These are phyloP conservation scores for Fomitopsis pinicola DNA, from an alignment of 1,284 basidiomycete species.

Conservation along the genomic window DNA sequence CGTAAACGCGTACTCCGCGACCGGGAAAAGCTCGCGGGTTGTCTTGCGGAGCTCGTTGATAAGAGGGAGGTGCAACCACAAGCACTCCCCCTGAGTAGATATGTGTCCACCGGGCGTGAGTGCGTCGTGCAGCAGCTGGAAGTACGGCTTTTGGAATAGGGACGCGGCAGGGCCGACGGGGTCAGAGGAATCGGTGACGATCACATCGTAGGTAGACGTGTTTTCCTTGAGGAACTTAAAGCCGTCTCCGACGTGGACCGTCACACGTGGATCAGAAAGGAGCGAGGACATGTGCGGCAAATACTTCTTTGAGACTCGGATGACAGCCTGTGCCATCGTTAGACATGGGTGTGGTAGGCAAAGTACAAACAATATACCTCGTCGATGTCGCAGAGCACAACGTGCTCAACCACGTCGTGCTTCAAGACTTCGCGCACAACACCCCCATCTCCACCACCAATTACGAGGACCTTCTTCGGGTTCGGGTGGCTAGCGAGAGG, in stretches of 20 bases:
- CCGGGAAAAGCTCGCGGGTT: slow-evolving; percentile 78
- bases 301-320: slow-evolving; percentile 90
- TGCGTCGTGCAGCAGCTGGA: slow-evolving; percentile 89
- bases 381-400: slow-evolving; percentile 97
- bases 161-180: slow-evolving; percentile 94
- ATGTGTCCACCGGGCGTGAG: slow-evolving; percentile 91
- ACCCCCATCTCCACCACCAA: slow-evolving; percentile 95
- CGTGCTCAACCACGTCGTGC: slow-evolving; percentile 88
- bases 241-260: slow-evolving; percentile 91
- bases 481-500: slow-evolving; percentile 95
- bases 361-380: slow-evolving; percentile 52
- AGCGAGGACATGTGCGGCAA: slow-evolving; percentile 94
- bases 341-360: neutral
- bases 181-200: slow-evolving; percentile 98
- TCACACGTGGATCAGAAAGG: slow-evolving; percentile 82
- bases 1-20: slow-evolving; percentile 90
- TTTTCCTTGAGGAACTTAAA: slow-evolving; percentile 96
- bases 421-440: slow-evolving; percentile 98
- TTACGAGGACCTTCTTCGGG: slow-evolving; percentile 94
- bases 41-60: slow-evolving; percentile 79
- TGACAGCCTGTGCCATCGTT: slow-evolving; percentile 67
- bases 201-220: slow-evolving; percentile 91
- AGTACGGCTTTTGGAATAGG: slow-evolving; percentile 97
- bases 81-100: slow-evolving; percentile 94
- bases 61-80: slow-evolving; percentile 92